Evolutionary conservation across 495 filamentous ascomycete species (phyloP).

Genomic region (Poronia punctata): DNA sequence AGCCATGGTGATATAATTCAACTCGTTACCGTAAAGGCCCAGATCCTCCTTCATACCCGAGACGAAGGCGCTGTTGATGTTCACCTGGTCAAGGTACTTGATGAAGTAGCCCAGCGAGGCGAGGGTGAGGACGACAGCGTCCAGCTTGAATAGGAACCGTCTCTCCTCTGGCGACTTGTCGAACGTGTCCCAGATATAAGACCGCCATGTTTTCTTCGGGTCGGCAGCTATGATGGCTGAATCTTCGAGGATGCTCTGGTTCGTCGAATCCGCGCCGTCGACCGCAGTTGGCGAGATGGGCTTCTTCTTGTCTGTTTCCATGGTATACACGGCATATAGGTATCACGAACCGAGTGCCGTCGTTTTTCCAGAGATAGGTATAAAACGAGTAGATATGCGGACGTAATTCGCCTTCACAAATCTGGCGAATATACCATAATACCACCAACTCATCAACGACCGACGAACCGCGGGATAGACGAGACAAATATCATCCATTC

Average conservation of each 20-base stretch:
- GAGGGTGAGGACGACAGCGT: slow-evolving; percentile 49
- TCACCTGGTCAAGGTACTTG: slow-evolving; percentile 52
- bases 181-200: slow-evolving; percentile 52
- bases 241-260: slow-evolving; percentile 3
- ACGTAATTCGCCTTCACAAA: too few relatives aligned
- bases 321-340: too few relatives aligned
- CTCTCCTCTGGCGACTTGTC: slow-evolving; percentile 56
- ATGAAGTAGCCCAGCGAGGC: slow-evolving; percentile 52
- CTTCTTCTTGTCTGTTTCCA: too few relatives aligned
- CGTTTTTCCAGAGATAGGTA: too few relatives aligned
- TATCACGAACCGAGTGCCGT: too few relatives aligned
- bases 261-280: slow-evolving; percentile 15
- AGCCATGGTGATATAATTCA: slow-evolving; percentile 43
- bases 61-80: slow-evolving; percentile 52
- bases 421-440: too few relatives aligned
- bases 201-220: slow-evolving; percentile 30
- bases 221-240: slow-evolving; percentile 9
- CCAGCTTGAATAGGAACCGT: slow-evolving; percentile 53
- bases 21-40: slow-evolving; percentile 47
- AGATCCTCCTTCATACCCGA: slow-evolving; percentile 57
- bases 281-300: slow-evolving; percentile 19
- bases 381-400: too few relatives aligned
- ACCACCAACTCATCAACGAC: too few relatives aligned
- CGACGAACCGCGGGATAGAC: too few relatives aligned
- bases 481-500: too few relatives aligned